Evolutionary conservation across 2,329 filamentous ascomycete genomes (phyloP).

Genomic region (Aureobasidium sp.): DNA sequence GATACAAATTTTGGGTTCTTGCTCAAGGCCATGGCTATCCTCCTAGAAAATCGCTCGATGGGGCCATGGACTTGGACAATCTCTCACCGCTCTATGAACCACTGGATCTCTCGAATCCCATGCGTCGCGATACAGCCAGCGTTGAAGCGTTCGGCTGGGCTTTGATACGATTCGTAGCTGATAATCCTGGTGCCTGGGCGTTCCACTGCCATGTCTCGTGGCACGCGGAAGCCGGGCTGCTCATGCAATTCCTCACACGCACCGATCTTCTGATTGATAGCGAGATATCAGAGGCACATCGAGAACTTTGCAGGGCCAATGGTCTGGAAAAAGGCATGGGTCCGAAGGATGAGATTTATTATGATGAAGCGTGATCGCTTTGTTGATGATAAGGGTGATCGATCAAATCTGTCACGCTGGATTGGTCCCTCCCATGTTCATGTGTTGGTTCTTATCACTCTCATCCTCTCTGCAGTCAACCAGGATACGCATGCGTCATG

Average conservation of each 20-base stretch:
- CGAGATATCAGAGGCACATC: conserved; percentile 38
- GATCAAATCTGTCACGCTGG: background rate
- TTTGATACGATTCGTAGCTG: conserved; percentile 45
- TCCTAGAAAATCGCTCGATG: conserved; percentile 18
- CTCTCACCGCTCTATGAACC: conserved; percentile 25
- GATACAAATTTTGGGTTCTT: conserved; percentile 30
- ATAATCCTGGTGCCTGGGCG: conserved; percentile 51
- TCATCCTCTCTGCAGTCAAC: background rate
- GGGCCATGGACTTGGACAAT: conserved; percentile 19
- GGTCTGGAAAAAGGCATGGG: conserved; percentile 42
- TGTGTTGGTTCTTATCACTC: background rate
- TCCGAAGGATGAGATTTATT: conserved; percentile 38
- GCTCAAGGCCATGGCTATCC: conserved; percentile 28
- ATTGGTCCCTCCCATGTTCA: background rate
- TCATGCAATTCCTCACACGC: conserved; percentile 50
- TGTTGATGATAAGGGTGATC: background rate
- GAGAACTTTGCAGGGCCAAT: conserved; percentile 37
- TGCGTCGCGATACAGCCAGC: conserved; percentile 45
- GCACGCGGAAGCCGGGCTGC: conserved; percentile 50
- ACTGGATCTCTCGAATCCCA: conserved; percentile 32
- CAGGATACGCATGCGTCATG: background rate
- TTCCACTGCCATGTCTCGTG: conserved; percentile 52
- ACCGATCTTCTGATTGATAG: conserved; percentile 37
- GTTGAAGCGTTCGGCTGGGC: conserved; percentile 48
- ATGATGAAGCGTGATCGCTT: conserved; percentile 3